These are phyloP conservation scores for Magnaporthales sp. DNA, from an alignment of 2,329 filamentous ascomycete genomes.

Conservation along the genomic window DNA sequence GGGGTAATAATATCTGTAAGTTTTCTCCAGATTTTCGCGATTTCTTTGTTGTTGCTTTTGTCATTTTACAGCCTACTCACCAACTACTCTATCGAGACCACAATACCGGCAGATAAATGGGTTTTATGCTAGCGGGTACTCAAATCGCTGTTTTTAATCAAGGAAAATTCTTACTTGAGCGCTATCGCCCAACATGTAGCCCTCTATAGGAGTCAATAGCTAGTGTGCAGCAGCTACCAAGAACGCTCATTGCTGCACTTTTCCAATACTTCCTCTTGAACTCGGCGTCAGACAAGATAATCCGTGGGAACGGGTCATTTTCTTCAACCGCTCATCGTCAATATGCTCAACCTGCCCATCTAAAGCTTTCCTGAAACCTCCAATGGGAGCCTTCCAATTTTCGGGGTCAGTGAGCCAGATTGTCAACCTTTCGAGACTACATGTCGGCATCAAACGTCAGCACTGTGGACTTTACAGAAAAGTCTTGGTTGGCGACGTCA, in stretches of 20 bases:
- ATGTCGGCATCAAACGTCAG: conserved; percentile 6
- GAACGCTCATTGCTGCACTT: background rate
- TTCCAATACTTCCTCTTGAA: background rate
- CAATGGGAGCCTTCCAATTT: conserved; percentile 6
- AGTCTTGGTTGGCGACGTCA: background rate
- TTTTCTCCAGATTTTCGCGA: no score
- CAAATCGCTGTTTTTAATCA: no score
- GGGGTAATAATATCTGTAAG: no score
- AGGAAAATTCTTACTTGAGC: no score
- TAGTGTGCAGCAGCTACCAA: no score
- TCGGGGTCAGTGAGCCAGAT: conserved; percentile 6
- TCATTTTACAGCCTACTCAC: no score
- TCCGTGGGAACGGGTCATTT: background rate
- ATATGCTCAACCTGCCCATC: background rate
- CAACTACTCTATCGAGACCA: no score
- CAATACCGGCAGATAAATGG: no score
- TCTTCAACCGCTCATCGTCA: background rate
- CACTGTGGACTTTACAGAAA: background rate
- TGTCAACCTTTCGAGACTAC: background rate
- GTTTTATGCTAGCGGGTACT: no score
- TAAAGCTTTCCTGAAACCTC: background rate
- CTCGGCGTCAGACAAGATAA: background rate
- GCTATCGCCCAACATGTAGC: no score
- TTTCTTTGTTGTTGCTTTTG: no score
- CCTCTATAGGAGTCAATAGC: no score